A percentile compares a stretch with the other conserved stretches of the same genome.
phyloP scores from a whole-genome alignment of 768 basidiomycete species.

The Rhodosporidiobolus odoratus region DNA sequence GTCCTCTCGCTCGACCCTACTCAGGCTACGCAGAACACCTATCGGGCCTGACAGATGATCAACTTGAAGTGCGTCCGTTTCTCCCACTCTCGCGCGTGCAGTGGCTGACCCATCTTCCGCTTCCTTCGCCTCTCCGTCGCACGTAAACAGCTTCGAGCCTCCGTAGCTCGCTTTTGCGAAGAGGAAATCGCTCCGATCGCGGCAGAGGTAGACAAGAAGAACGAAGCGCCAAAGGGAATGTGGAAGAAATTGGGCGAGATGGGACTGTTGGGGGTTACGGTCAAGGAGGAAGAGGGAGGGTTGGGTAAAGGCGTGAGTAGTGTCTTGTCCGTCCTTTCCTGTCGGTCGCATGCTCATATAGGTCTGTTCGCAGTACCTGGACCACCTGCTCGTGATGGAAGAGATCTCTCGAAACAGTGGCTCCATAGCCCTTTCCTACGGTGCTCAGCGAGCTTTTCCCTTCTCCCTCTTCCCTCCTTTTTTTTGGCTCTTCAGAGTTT shows the following conservation, averaged over 20 bases:
- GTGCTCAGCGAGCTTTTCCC: slow-evolving; percentile 57
- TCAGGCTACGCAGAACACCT: slow-evolving; percentile 64
- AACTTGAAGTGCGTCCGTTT: slow-evolving; percentile 59
- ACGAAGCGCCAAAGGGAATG: slow-evolving; percentile 70
- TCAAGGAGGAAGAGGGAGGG: slow-evolving; percentile 72
- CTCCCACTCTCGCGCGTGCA: background rate
- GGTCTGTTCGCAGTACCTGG: slow-evolving; percentile 62
- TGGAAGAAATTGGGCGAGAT: slow-evolving; percentile 88
- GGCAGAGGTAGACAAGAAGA: slow-evolving; percentile 75
- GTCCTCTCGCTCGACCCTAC: slow-evolving; percentile 17
- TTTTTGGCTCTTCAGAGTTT: background rate
- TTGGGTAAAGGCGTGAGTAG: slow-evolving; percentile 64
- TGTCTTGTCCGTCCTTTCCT: background rate
- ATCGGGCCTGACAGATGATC: slow-evolving; percentile 72
- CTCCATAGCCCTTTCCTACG: slow-evolving; percentile 85
- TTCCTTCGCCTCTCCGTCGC: background rate
- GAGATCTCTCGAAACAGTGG: slow-evolving; percentile 80
- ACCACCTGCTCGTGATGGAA: slow-evolving; percentile 72
- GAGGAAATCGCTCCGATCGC: slow-evolving; percentile 80
- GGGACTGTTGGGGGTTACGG: slow-evolving; percentile 71
- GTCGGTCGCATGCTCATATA: background rate
- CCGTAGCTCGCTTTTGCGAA: slow-evolving; percentile 70
- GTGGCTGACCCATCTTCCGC: background rate
- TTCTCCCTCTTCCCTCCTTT: slow-evolving; percentile 52
- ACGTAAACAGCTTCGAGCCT: slow-evolving; percentile 75